phyloP scores from a whole-genome alignment of 768 basidiomycete species.

The Pleurotus sapidus region DNA sequence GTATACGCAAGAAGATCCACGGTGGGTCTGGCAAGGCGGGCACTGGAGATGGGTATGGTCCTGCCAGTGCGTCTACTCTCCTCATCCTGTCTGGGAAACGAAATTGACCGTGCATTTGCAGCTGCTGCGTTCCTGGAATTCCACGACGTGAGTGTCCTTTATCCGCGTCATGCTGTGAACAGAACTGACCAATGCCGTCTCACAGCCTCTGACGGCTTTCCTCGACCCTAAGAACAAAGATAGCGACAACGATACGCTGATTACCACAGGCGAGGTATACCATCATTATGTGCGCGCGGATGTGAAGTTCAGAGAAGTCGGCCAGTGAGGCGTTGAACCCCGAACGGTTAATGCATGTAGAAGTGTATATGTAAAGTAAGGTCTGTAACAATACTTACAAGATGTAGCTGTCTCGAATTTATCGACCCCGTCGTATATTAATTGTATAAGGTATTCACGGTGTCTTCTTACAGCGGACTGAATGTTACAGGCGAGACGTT shows the following conservation, averaged over 20 bases:
- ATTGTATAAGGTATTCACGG: too few species aligned
- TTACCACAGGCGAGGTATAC: constrained; percentile 71
- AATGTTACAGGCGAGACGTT: too few species aligned
- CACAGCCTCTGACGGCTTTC: constrained; percentile 62
- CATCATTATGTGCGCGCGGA: constrained; percentile 67
- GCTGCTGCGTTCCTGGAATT: constrained; percentile 69
- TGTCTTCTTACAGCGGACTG: too few species aligned
- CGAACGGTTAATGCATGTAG: too few species aligned
- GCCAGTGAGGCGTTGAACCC: not conserved
- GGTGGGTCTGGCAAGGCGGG: constrained; percentile 62
- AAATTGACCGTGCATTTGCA: constrained; percentile 16
- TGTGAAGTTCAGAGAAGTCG: constrained; percentile 33
- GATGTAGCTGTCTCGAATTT: too few species aligned
- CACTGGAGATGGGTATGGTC: constrained; percentile 55
- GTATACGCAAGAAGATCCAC: constrained; percentile 70
- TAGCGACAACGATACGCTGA: constrained; percentile 56
- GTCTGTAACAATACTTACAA: too few species aligned
- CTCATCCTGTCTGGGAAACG: not conserved
- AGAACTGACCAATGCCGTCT: not conserved
- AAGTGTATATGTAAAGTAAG: too few species aligned
- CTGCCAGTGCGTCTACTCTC: constrained; percentile 42
- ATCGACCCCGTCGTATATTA: too few species aligned
- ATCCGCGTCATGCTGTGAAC: constrained; percentile 3
- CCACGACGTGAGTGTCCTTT: constrained; percentile 45
- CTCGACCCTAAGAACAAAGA: constrained; percentile 53